Evolutionary conservation across 2,329 filamentous ascomycete genomes (phyloP).

Genomic region (Trichothecium roseum): DNA sequence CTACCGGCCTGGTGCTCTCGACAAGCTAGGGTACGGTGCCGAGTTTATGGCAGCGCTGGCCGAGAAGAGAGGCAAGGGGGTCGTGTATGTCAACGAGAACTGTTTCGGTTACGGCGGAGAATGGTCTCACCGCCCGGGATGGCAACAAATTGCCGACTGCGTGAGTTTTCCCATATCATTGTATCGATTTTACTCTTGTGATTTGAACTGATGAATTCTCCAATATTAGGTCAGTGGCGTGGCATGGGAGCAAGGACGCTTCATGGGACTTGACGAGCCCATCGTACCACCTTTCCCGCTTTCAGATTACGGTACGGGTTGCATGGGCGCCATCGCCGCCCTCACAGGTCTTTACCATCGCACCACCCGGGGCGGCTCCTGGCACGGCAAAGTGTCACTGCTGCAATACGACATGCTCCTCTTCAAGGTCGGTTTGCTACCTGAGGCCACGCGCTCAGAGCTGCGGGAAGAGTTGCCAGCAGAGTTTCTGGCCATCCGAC

Average conservation of each 20-base stretch:
- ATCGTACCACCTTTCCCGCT: slow-evolving; percentile 57
- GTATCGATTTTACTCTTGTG: neutral
- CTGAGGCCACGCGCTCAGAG: slow-evolving; percentile 37
- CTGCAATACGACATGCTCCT: slow-evolving; percentile 60
- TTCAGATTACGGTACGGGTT: slow-evolving; percentile 60
- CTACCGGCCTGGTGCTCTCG: slow-evolving; percentile 56
- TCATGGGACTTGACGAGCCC: slow-evolving; percentile 30
- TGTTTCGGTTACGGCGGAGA: slow-evolving; percentile 54
- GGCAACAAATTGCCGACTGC: slow-evolving; percentile 63
- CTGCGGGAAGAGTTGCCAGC: slow-evolving; percentile 37
- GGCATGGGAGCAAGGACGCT: slow-evolving; percentile 44
- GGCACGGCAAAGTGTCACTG: slow-evolving; percentile 52
- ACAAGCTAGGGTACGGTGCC: slow-evolving; percentile 52
- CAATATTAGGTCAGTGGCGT: slow-evolving; percentile 38
- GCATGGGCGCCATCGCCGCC: slow-evolving; percentile 59
- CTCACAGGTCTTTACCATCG: slow-evolving; percentile 53
- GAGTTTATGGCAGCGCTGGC: slow-evolving; percentile 41
- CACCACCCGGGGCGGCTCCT: slow-evolving; percentile 53
- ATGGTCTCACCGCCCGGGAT: slow-evolving; percentile 55
- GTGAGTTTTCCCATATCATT: slow-evolving; percentile 18
- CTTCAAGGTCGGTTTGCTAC: slow-evolving; percentile 48
- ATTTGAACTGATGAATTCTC: neutral
- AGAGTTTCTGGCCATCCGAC: slow-evolving; percentile 45
- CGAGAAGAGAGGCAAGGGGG: slow-evolving; percentile 45
- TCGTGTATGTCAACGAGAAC: slow-evolving; percentile 61